Base-by-base conservation (phyloP, 139 green algal genomes). In the Coccomyxa sp. region DNA sequence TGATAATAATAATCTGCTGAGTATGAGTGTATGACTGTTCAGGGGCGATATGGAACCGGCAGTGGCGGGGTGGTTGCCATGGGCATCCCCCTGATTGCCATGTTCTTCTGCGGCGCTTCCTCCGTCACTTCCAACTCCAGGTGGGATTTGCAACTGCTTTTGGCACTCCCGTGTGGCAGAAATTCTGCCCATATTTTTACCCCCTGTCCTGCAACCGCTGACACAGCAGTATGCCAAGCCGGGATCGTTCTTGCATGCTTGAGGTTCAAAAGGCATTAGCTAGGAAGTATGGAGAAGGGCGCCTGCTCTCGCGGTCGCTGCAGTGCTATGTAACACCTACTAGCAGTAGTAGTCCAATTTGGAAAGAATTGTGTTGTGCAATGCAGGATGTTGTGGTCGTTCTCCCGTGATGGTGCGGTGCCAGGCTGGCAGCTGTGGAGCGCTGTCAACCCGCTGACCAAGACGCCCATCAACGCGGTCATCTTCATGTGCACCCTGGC, bases 331-430 rank as follows among this genome's bases (percentile, higher is more conserved):
- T 51, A 3, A 51, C 38, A 51, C 7, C 38, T 51, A 51, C 38
- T 11, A 51, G 7, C 3, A 7, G 38, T 7, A 51, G 38, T 7
- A 51, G 3, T 51, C 38, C 38, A 51, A 7, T 51, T 51, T 51
- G 38, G 3, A n/a, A n/a, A n/a, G n/a, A n/a, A n/a, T n/a, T n/a
- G n/a, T n/a, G n/a, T n/a, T n/a, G n/a, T n/a, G n/a, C n/a, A n/a
- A n/a, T n/a, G 67, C 88, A 86, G 85, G 81, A 90, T 92, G 88
- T 58, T 87, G 25, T 94, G 85, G 76, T 85, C 89, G 10, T 93
- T 94, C 80, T 77, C 77, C 7, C 83, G 91, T 13, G 91, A 94
- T 83, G 67, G 85, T 27, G 89, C 83, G 79, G 76, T 93, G 67
- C 85, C 87, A 1, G 86, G 84, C 18, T 85, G 58, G 16, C 66